These are phyloP conservation scores for Xerocomus subilludens DNA, from an alignment of 1,284 basidiomycete species.

Conservation along the genomic window DNA sequence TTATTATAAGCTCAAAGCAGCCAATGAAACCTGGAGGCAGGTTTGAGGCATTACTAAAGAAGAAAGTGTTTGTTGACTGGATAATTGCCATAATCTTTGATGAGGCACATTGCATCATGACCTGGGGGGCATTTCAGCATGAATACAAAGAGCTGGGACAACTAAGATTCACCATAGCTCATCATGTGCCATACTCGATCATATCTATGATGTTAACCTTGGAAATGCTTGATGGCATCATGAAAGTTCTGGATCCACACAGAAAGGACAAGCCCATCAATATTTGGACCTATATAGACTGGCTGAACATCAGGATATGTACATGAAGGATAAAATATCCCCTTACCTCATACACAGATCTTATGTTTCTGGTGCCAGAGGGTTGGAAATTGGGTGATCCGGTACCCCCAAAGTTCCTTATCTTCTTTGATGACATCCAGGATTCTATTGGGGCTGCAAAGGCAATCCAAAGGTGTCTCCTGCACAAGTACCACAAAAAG, in stretches of 20 bases:
- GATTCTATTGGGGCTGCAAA: background rate
- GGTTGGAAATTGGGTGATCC: background rate
- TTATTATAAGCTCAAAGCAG: background rate
- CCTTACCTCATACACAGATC: background rate
- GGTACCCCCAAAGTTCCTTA: background rate
- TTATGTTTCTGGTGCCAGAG: conserved; percentile 1
- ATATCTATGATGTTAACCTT: conserved; percentile 9
- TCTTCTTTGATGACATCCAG: conserved; percentile 21
- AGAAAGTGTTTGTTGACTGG: background rate
- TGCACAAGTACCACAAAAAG: background rate
- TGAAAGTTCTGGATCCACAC: background rate
- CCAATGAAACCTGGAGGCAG: background rate
- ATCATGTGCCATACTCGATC: background rate
- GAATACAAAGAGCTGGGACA: background rate
- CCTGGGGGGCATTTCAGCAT: background rate
- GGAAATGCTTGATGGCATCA: background rate
- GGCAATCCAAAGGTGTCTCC: background rate
- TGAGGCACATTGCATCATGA: conserved; percentile 15
- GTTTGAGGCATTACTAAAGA: background rate
- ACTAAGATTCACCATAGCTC: background rate
- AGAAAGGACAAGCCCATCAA: background rate
- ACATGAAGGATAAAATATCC: background rate
- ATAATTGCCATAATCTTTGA: conserved; percentile 10
- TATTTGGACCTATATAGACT: background rate
- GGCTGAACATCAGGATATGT: background rate